Conservation (phyloP, 164 flowering plant genomes). For the Nelumbo lutea region DNA sequence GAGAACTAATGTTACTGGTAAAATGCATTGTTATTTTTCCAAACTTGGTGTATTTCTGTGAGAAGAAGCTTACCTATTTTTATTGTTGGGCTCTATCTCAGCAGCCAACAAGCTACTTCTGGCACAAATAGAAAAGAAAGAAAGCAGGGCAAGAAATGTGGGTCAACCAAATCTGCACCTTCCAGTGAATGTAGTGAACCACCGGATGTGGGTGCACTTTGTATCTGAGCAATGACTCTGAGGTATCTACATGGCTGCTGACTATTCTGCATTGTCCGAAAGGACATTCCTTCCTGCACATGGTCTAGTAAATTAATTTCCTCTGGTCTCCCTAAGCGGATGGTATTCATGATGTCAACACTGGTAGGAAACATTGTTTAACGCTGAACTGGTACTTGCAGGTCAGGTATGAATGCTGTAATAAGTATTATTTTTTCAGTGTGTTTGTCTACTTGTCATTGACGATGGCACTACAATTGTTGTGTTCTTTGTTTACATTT, state of each 20-base stretch:
- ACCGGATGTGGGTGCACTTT: conserved; percentile 76
- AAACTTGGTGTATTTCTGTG: too few relatives aligned
- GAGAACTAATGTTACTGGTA: too few relatives aligned
- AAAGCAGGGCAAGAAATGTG: conserved; percentile 46
- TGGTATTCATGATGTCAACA: neutral
- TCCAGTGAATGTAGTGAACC: conserved; percentile 27
- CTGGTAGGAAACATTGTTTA: neutral
- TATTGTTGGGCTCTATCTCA: conserved; percentile 14
- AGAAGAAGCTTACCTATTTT: neutral
- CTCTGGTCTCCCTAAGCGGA: neutral
- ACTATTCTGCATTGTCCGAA: too few relatives aligned
- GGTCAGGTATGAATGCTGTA: neutral
- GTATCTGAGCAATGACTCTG: conserved; percentile 34
- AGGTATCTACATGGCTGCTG: neutral
- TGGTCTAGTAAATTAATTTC: neutral
- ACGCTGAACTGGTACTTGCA: neutral
- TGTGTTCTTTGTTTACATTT: too few relatives aligned
- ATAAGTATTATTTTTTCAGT: neutral
- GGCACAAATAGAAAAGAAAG: conserved; percentile 42
- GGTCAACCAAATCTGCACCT: conserved; percentile 16
- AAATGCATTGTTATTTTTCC: too few relatives aligned
- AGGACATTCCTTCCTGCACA: neutral
- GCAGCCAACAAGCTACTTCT: conserved; percentile 34
- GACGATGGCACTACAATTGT: neutral
- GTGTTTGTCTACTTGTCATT: neutral